Conservation (phyloP, 1,139 yeast species). For the Blastobotrys elegans region DNA sequence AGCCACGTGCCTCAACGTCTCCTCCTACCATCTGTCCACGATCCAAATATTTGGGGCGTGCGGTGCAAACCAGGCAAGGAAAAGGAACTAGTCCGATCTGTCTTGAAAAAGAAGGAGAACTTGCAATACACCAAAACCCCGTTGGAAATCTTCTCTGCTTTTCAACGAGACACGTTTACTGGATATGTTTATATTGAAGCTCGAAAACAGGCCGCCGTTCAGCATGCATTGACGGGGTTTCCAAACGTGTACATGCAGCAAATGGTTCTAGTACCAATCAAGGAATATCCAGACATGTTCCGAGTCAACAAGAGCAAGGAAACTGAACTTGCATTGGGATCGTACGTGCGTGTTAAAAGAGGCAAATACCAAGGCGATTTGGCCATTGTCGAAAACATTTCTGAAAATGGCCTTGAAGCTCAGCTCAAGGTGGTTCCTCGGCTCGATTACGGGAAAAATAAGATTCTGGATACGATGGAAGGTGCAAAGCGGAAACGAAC, state of each 20-base stretch:
- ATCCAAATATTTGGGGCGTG: conserved; percentile 94
- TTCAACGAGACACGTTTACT: conserved; percentile 87
- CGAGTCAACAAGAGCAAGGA: conserved; percentile 88
- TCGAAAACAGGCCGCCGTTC: conserved; percentile 86
- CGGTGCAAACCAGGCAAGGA: conserved; percentile 92
- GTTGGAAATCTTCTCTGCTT: conserved; percentile 78
- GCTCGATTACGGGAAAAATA: conserved; percentile 77
- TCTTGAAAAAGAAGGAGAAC: conserved; percentile 72
- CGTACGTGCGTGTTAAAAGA: conserved; percentile 82
- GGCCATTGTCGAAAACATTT: conserved; percentile 87
- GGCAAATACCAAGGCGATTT: conserved; percentile 92
- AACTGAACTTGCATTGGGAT: conserved; percentile 83
- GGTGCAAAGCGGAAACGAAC: conserved; percentile 50
- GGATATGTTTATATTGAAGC: conserved; percentile 96
- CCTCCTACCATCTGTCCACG: conserved; percentile 90
- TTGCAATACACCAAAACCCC: conserved; percentile 58
- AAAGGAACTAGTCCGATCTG: conserved; percentile 79
- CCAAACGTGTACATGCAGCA: conserved; percentile 69
- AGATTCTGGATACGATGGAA: conserved; percentile 45
- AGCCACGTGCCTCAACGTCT: conserved; percentile 90
- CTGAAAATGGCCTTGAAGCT: conserved; percentile 93
- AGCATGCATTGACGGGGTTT: conserved; percentile 80
- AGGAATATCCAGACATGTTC: conserved; percentile 88
- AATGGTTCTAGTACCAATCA: conserved; percentile 86
- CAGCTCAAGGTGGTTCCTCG: conserved; percentile 90